Conservation (phyloP, 192 early-diverging fungal species). For the Coemansia brasiliensis region DNA sequence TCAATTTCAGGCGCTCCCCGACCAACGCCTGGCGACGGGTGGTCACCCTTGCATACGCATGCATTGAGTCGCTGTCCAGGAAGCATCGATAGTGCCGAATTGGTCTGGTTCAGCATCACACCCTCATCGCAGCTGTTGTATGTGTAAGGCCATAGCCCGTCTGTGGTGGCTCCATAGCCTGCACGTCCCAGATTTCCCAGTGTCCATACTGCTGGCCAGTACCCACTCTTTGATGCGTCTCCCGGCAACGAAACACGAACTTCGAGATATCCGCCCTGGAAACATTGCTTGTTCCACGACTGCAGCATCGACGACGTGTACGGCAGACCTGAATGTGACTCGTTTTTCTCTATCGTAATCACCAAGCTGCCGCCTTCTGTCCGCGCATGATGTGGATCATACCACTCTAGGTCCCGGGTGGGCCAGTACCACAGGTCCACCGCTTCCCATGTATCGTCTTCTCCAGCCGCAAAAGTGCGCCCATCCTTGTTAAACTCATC, state of each 20-base stretch:
- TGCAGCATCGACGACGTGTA: slow-evolving; percentile 64
- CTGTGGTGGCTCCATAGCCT: slow-evolving; percentile 60
- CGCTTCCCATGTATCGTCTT: slow-evolving; percentile 59
- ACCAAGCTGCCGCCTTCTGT: slow-evolving; percentile 56
- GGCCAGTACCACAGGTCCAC: slow-evolving; percentile 60
- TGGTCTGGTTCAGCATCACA: slow-evolving; percentile 59
- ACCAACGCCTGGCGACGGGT: slow-evolving; percentile 56
- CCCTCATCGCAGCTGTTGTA: slow-evolving; percentile 58
- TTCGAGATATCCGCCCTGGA: slow-evolving; percentile 64
- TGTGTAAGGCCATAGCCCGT: slow-evolving; percentile 60
- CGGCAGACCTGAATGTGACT: slow-evolving; percentile 42
- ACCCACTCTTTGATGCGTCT: slow-evolving; percentile 46
- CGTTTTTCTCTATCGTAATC: slow-evolving; percentile 52
- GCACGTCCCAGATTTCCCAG: slow-evolving; percentile 62
- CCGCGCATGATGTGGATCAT: slow-evolving; percentile 53
- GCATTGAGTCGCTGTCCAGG: slow-evolving; percentile 60
- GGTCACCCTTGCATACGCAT: slow-evolving; percentile 57
- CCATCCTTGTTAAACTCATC: slow-evolving; percentile 61
- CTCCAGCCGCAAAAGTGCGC: slow-evolving; percentile 56
- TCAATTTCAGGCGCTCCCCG: slow-evolving; percentile 62
- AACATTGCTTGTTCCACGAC: slow-evolving; percentile 67
- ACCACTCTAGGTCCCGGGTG: slow-evolving; percentile 57
- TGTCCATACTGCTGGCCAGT: slow-evolving; percentile 62
- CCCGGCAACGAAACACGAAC: slow-evolving; percentile 59
- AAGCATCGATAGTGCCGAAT: slow-evolving; percentile 55